Evolutionary conservation across 345 rosid genomes (phyloP), one percentile per base, ranked within the genome.

Genomic region (Hevea brasiliensis): DNA sequence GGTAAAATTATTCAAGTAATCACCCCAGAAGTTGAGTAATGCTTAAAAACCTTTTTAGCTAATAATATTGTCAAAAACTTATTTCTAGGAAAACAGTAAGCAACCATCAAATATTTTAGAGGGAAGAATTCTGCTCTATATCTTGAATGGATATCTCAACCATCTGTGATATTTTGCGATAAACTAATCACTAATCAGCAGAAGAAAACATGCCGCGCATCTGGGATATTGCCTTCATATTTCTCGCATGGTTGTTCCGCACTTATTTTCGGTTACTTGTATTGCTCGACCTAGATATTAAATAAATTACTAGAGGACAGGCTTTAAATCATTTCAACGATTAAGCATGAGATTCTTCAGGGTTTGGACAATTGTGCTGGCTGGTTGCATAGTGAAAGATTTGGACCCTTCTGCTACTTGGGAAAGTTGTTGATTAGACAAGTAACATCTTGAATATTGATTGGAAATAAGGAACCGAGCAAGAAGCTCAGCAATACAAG

Each of bases 121-220:
- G 17, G 3, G 55, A n/a, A 13, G 0, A 7, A 26, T 47, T 15
- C 14, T 45, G 4, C 20, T 65, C 15, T 65, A 10, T 27, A 13
- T 27, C 13, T 27, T 4, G 50, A 48, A 62, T 35, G 32, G 75
- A 62, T 51, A 51, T 23, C 24, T 72, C 75, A 72, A 40, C 75
- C 17, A 24, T 51, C 53, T 2, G 57, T 53, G 3, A 17, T 62
- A 21, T 45, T 23, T 51, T 51, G 47, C 18, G 13, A 37, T 35
- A 62, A 17, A 51, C 8, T 23, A 61, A 48, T 44, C 18, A 3
- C 23, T 23, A 61, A 48, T 44, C 18, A 3, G 21, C 15, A 37
- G 12, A 42, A 44, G 42, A 57, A 40, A 55, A 17, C 23, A 35
- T 29, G 58, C 8, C 24, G 24, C 2, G 17, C 21, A 18, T 67